These are phyloP conservation scores for Calonectria hongkongensis DNA, from an alignment of 2,329 filamentous ascomycete genomes.

Conservation along the genomic window DNA sequence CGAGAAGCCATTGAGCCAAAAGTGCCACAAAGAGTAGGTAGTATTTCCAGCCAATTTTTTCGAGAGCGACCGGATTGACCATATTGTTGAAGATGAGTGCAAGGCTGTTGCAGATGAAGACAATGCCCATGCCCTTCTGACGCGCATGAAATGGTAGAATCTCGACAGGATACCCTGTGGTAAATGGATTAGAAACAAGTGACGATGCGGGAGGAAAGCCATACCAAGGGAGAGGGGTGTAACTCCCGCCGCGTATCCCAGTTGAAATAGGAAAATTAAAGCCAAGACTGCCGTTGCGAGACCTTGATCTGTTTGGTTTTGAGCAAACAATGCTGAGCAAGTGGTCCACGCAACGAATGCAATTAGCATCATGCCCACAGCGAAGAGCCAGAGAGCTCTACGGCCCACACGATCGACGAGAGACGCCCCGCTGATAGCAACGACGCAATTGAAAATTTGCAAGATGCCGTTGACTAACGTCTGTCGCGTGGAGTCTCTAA, in stretches of 20 bases:
- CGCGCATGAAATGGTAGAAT: constrained; percentile 44
- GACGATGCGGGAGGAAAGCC: constrained; percentile 39
- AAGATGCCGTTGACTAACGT: constrained; percentile 47
- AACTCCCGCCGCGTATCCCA: constrained; percentile 1
- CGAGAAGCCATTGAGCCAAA: constrained; percentile 51
- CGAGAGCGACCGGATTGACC: constrained; percentile 61
- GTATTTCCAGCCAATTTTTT: constrained; percentile 60
- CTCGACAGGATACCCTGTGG: constrained; percentile 50
- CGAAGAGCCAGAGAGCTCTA: constrained; percentile 61
- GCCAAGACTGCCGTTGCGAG: not conserved
- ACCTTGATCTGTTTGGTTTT: not conserved
- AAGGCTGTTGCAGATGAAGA: not conserved
- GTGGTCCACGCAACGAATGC: constrained; percentile 55
- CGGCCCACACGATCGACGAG: constrained; percentile 62
- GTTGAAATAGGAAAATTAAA: constrained; percentile 8
- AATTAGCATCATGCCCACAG: constrained; percentile 56
- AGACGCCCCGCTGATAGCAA: constrained; percentile 59
- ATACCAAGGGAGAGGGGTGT: constrained; percentile 36
- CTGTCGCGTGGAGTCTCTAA: constrained; percentile 60
- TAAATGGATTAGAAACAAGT: constrained; percentile 29
- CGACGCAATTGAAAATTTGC: constrained; percentile 60
- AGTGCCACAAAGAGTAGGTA: constrained; percentile 61
- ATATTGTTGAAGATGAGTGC: constrained; percentile 58
- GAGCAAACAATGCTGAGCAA: constrained; percentile 40
- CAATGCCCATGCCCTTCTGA: constrained; percentile 9